Evolutionary conservation across 768 basidiomycete genomes (phyloP).

Genomic region (Rhizopogon vesiculosus): DNA sequence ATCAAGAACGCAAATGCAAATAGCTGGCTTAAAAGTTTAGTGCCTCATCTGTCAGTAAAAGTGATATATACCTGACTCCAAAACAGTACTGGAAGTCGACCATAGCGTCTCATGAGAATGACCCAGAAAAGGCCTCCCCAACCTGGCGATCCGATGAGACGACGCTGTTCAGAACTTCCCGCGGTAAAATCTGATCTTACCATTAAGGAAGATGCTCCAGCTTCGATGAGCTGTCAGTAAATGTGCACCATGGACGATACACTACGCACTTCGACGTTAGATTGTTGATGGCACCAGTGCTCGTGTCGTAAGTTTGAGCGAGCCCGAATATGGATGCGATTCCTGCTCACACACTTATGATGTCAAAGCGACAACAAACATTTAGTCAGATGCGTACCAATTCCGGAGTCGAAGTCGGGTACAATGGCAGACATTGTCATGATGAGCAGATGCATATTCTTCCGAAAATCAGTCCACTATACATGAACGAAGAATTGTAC

Average conservation of each 20-base stretch:
- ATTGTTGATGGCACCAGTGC: slow-evolving; percentile 43
- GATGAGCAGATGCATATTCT: slow-evolving; percentile 42
- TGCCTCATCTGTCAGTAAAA: neutral
- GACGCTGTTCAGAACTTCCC: no score
- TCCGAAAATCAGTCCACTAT: slow-evolving; percentile 44
- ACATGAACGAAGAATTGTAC: no score
- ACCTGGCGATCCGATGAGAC: slow-evolving; percentile 9
- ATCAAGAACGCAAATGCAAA: slow-evolving; percentile 42
- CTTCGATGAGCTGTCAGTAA: slow-evolving; percentile 9
- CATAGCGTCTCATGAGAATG: slow-evolving; percentile 26
- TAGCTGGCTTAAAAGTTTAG: slow-evolving; percentile 19
- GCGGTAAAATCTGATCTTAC: slow-evolving; percentile 14
- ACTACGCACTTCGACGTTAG: slow-evolving; percentile 38
- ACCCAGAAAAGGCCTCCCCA: slow-evolving; percentile 27
- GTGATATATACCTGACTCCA: slow-evolving; percentile 19
- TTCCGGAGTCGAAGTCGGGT: slow-evolving; percentile 51
- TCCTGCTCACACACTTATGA: slow-evolving; percentile 24
- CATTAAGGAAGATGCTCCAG: slow-evolving; percentile 48
- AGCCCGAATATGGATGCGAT: slow-evolving; percentile 49
- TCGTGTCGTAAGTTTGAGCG: slow-evolving; percentile 40
- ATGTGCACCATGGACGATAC: neutral
- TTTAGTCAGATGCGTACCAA: slow-evolving; percentile 27
- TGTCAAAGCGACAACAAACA: slow-evolving; percentile 1
- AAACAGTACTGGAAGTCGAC: slow-evolving; percentile 25
- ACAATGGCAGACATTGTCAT: slow-evolving; percentile 48